phyloP scores from a whole-genome alignment of 352 stramenopile genomes.

The Globisporangium iwayamae region DNA sequence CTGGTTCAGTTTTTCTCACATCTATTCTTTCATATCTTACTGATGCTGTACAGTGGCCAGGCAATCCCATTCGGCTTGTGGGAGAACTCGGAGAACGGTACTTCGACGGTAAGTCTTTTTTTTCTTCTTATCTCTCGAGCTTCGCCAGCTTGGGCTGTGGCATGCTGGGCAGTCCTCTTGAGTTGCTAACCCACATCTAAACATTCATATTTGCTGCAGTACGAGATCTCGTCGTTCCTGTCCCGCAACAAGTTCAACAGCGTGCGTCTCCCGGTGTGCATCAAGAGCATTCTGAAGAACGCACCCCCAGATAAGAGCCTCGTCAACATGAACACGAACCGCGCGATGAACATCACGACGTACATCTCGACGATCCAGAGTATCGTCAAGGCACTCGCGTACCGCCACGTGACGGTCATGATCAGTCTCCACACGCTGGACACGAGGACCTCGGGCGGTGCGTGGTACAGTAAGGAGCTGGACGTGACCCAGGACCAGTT shows the following conservation, averaged over 20 bases:
- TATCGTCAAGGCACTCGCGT: conserved; percentile 52
- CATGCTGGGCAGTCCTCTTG: not conserved
- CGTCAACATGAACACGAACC: conserved; percentile 69
- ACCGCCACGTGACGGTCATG: conserved; percentile 61
- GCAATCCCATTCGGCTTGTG: conserved; percentile 65
- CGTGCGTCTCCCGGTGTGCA: conserved; percentile 55
- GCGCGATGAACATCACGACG: conserved; percentile 55
- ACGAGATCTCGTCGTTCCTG: conserved; percentile 62
- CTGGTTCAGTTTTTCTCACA: not conserved
- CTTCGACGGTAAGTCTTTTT: conserved; percentile 30
- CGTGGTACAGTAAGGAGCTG: conserved; percentile 50
- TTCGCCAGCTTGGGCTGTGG: not conserved
- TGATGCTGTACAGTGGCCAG: conserved; percentile 17
- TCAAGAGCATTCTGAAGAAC: conserved; percentile 49
- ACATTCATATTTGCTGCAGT: conserved; percentile 19
- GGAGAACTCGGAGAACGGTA: conserved; percentile 69
- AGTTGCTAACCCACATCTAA: not conserved
- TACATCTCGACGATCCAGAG: conserved; percentile 65
- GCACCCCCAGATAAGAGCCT: conserved; percentile 36
- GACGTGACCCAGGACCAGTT: conserved; percentile 57
- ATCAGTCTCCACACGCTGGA: conserved; percentile 69
- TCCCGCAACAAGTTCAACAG: conserved; percentile 73
- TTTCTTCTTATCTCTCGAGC: not conserved
- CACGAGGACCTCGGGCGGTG: conserved; percentile 38
- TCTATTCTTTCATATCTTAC: not conserved